Evolutionary conservation across 768 basidiomycete species (phyloP), one percentile per base, ranked within the genome.

Genomic region (Stropharia rugosoannulata): DNA sequence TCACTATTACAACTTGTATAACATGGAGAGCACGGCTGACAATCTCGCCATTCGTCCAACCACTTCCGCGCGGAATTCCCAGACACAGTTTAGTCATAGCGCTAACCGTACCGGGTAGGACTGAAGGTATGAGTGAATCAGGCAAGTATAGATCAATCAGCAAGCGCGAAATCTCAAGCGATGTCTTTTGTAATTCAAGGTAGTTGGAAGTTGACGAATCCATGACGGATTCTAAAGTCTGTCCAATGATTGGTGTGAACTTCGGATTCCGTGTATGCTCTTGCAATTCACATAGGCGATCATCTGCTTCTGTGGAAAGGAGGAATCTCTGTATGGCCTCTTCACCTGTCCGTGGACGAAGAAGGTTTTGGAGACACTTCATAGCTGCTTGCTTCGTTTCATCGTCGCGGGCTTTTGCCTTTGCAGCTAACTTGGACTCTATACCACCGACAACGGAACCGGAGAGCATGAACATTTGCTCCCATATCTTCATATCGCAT

Each of bases 91-190:
- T 92, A 27, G 81, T 81, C 82, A 89, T 87, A 15, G 79, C 70
- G 63, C 92, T 95, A 57, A 93, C 80, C 32, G 89, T 80, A 1
- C 95, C 95, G 1, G 95, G 95, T 27, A 98, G 74, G 25, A 98
- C 76, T 11, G 89, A 84, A 8, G 87, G 87, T 18, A 78, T 53
- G 4, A 83, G 59, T 42, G 71, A 59, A 39, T 79, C 76, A n/a
- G 83, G 80, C 58, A 85, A 77, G 60, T 84, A 82, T 8, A 78
- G 64, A 4, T 81, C 75, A 55, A 95, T 66, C 35, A 94, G 68
- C 12, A 82, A 62, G 29, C 70, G 70, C 5, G 92, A 67, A 18
- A 86, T 65, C 19, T 83, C 75, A 16, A 96, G 75, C 11, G 89
- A 88, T 3, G 77, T 56, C 13, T 74, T 72, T 60, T 93, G 91